Evolutionary conservation across 345 rosid genomes (phyloP).

Genomic region (Rhizophora mangle): DNA sequence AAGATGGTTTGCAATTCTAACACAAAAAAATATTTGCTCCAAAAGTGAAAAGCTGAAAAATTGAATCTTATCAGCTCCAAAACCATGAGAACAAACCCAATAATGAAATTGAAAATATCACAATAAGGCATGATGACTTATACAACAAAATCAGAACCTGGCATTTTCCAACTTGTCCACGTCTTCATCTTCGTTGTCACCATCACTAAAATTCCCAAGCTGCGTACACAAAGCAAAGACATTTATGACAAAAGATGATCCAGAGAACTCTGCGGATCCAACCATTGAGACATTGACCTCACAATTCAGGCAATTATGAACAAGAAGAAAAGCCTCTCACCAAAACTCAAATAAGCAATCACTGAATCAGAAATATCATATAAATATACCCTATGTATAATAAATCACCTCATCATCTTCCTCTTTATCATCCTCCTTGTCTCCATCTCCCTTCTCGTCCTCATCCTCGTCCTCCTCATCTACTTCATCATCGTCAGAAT

Average conservation of each 20-base stretch:
- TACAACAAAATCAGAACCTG: slow-evolving; percentile 32
- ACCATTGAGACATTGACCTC: neutral
- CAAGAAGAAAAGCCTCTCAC: too few species aligned
- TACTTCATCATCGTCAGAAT: slow-evolving; percentile 21
- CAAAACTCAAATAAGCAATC: neutral
- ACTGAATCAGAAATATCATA: neutral
- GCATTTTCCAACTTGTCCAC: slow-evolving; percentile 35
- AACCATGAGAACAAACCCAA: neutral
- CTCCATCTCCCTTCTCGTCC: slow-evolving; percentile 31
- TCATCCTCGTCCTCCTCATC: slow-evolving; percentile 20
- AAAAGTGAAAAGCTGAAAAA: neutral
- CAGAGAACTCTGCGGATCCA: neutral
- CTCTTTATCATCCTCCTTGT: slow-evolving; percentile 19
- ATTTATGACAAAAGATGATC: neutral
- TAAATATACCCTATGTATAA: neutral
- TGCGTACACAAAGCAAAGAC: slow-evolving; percentile 25
- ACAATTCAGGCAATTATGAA: too few species aligned
- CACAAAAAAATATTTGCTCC: neutral
- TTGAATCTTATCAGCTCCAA: neutral
- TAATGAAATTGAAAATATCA: neutral
- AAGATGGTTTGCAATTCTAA: neutral
- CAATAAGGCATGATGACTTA: slow-evolving; percentile 2
- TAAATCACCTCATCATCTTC: slow-evolving; percentile 31
- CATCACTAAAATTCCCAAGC: slow-evolving; percentile 46
- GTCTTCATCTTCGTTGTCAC: slow-evolving; percentile 35